Evolutionary conservation across 768 basidiomycete species (phyloP).

Genomic region (Suillus bovinus): DNA sequence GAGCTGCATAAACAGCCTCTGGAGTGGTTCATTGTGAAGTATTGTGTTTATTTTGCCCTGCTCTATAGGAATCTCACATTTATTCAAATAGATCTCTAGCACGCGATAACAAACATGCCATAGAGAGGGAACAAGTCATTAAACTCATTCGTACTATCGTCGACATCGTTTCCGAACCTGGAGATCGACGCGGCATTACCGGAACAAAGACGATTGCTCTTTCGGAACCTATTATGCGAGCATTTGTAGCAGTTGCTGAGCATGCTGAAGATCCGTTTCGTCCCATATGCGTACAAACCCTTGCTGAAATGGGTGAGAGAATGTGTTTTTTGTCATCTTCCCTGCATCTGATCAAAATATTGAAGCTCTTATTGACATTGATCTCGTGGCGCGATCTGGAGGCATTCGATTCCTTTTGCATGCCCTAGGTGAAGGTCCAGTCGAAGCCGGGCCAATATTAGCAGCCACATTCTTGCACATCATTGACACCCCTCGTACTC

Average conservation of each 20-base stretch:
- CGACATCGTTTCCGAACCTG: constrained; percentile 67
- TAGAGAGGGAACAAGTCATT: constrained; percentile 91
- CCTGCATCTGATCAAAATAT: constrained; percentile 13
- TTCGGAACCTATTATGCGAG: constrained; percentile 78
- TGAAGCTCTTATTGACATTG: constrained; percentile 85
- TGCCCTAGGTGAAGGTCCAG: constrained; percentile 86
- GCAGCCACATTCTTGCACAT: constrained; percentile 81
- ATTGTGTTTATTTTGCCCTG: constrained; percentile 19
- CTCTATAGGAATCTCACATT: constrained; percentile 10
- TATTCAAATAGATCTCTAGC: constrained; percentile 63
- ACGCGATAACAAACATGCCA: constrained; percentile 77
- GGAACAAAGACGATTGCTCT: constrained; percentile 55
- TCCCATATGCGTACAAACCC: constrained; percentile 77
- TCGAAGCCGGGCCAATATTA: constrained; percentile 76
- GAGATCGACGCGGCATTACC: constrained; percentile 39
- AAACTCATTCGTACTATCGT: constrained; percentile 85
- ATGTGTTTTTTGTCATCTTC: constrained; percentile 6
- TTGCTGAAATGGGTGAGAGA: constrained; percentile 83
- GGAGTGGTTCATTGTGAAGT: constrained; percentile 94
- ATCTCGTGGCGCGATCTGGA: constrained; percentile 76
- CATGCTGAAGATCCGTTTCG: constrained; percentile 89
- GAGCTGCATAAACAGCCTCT: constrained; percentile 62
- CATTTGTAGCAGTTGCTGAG: constrained; percentile 92
- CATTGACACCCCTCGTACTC: constrained; percentile 81
- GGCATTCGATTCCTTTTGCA: constrained; percentile 87